A percentile compares a stretch with the other conserved stretches of the same genome.
These are phyloP conservation scores for Farysia itapuensis DNA, from an alignment of 1,284 basidiomycete genomes.

Conservation along the genomic window DNA sequence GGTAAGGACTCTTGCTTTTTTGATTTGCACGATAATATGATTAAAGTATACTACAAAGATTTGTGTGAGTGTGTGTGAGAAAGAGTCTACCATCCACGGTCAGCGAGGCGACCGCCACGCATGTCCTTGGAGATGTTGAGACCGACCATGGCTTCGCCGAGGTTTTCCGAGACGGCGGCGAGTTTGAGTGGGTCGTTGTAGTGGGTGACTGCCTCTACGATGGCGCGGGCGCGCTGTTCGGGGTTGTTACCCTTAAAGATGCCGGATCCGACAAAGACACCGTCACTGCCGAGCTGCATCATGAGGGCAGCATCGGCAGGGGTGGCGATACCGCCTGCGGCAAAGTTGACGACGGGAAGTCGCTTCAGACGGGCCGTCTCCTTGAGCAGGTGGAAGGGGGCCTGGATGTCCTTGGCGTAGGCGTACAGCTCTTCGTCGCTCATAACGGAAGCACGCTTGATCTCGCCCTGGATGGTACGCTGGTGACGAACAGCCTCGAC, in stretches of 20 bases:
- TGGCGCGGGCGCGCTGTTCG: slow-evolving; percentile 89
- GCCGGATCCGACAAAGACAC: slow-evolving; percentile 66
- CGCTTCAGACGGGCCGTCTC: slow-evolving; percentile 91
- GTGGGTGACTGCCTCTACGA: slow-evolving; percentile 96
- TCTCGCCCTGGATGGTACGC: slow-evolving; percentile 79
- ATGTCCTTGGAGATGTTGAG: slow-evolving; percentile 68
- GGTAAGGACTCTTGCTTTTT: too few relatives aligned
- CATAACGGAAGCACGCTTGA: slow-evolving; percentile 72
- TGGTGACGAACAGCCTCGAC: slow-evolving; percentile 90
- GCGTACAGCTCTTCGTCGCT: slow-evolving; percentile 97
- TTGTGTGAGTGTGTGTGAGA: too few relatives aligned
- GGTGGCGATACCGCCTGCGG: slow-evolving; percentile 90
- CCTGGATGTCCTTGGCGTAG: slow-evolving; percentile 83
- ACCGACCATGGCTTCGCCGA: slow-evolving; percentile 90
- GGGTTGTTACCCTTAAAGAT: slow-evolving; percentile 76
- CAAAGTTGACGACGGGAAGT: slow-evolving; percentile 76
- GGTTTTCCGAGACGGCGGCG: slow-evolving; percentile 77
- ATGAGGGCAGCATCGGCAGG: slow-evolving; percentile 97
- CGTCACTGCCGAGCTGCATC: slow-evolving; percentile 99
- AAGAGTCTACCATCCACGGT: slow-evolving; percentile 51
- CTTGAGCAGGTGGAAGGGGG: slow-evolving; percentile 96
- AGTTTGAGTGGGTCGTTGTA: slow-evolving; percentile 64
- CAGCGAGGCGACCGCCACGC: slow-evolving; percentile 50
- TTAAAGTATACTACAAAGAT: too few relatives aligned
- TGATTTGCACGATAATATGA: too few relatives aligned